Conservation (phyloP, 2,329 filamentous ascomycete species). For the Truncatella angustata region DNA sequence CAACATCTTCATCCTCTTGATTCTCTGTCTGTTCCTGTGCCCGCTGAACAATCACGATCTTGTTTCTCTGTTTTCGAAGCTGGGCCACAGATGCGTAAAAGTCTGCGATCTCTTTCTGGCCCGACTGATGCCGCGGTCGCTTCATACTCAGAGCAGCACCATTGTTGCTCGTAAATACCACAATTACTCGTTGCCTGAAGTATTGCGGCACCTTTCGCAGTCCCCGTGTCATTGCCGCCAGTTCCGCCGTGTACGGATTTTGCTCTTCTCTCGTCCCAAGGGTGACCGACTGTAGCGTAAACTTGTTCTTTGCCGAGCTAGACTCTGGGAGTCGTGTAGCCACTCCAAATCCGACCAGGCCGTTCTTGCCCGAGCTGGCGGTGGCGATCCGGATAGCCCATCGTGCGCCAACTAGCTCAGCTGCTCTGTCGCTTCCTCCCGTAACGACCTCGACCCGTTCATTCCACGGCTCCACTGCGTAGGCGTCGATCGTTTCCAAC, state of each 20-base stretch:
- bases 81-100: background rate
- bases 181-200: slow-evolving; percentile 14
- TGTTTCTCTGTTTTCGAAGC: slow-evolving; percentile 5
- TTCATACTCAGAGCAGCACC: background rate
- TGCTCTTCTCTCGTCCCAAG: slow-evolving; percentile 2
- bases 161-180: slow-evolving; percentile 9
- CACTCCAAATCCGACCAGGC: slow-evolving; percentile 1
- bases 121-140: slow-evolving; percentile 5
- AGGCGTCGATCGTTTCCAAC: slow-evolving; percentile 9
- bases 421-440: background rate
- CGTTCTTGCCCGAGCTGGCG: slow-evolving; percentile 3
- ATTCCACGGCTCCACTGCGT: background rate
- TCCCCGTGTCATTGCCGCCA: slow-evolving; percentile 10
- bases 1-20: background rate
- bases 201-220: slow-evolving; percentile 24
- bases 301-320: background rate
- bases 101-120: background rate
- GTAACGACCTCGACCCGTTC: background rate
- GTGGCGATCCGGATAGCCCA: slow-evolving; percentile 4
- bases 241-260: slow-evolving; percentile 11
- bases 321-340: background rate
- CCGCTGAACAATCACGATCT: background rate
- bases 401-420: background rate
- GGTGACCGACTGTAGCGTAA: background rate
- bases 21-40: slow-evolving; percentile 5